Evolutionary conservation across 306 rosid species (phyloP), one percentile per base, ranked within the genome.

Genomic region (Betula pendula): DNA sequence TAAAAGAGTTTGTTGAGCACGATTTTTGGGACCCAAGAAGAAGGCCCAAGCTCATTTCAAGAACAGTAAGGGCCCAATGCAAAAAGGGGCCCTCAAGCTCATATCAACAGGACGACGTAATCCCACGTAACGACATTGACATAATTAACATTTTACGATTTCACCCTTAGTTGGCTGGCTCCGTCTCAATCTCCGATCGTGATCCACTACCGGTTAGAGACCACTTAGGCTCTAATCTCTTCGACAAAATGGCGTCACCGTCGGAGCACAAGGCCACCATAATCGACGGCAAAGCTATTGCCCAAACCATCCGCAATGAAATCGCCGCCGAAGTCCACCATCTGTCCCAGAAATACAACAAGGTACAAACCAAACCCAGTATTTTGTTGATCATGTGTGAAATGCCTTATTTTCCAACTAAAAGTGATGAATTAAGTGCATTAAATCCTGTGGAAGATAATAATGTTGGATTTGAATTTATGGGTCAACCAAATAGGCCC

Each of bases 281-380:
- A 9, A 90, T 94, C 73, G 97, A 95, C 78, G 98, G 97, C 75
- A 87, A 90, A 81, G 89, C 86, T 53, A 87, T 92, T 8, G 95
- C 97, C 11, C 92, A 92, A 81, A 75, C 87, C 13, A 79, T 95
- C 77, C 83, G 98, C 80, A 85, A 87, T 62, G 98, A 92, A 86
- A 89, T 90, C 71, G 87, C 93, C 19, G 82, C 69, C 10, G 97
- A 90, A 67, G 92, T 92, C 33, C 83, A 55, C 22, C 62, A 53
- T 17, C 91, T 94, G 75, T 89, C 92, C 12, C 52, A 89, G 45
- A 88, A 92, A 70, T 85, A 90, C 83, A 91, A 92, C 79, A 90
- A 92, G 97, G 98, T 91, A 29, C 44, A 19, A 35, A 19, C 44
- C 70, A 65, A 76, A 40, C 67, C 55, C 74, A 48, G 10, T 9